These are phyloP conservation scores for Crotalaria pallida DNA, from an alignment of 306 rosid species.

Conservation along the genomic window DNA sequence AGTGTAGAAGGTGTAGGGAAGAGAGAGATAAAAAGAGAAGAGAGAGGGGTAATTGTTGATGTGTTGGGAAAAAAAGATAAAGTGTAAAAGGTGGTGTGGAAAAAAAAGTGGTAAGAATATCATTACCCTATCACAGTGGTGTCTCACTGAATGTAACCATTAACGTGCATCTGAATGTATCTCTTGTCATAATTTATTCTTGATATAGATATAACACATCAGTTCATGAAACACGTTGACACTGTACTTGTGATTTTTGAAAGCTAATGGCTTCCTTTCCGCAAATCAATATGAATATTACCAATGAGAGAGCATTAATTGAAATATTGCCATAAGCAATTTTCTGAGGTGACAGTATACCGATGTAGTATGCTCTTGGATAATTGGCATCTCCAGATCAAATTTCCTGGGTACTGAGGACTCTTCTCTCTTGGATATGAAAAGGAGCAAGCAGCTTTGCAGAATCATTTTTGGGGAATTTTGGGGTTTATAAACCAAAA, in stretches of 20 bases:
- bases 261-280: background rate
- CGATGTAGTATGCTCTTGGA: background rate
- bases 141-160: background rate
- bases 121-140: no score
- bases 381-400: background rate
- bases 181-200: no score
- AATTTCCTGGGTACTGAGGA: background rate
- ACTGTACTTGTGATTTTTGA: background rate
- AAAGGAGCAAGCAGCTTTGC: background rate
- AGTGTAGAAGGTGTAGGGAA: no score
- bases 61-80: no score
- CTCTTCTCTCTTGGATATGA: background rate
- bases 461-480: background rate
- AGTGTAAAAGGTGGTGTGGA: no score
- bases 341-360: background rate
- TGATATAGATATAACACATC: background rate
- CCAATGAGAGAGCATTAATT: background rate
- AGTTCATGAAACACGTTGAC: background rate
- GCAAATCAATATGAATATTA: background rate
- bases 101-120: no score
- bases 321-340: background rate
- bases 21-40: no score
- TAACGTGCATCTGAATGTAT: background rate
- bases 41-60: no score
- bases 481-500: background rate